These are phyloP conservation scores for Beta lomatogona DNA, from an alignment of 179 eudicot genomes.

Conservation along the genomic window DNA sequence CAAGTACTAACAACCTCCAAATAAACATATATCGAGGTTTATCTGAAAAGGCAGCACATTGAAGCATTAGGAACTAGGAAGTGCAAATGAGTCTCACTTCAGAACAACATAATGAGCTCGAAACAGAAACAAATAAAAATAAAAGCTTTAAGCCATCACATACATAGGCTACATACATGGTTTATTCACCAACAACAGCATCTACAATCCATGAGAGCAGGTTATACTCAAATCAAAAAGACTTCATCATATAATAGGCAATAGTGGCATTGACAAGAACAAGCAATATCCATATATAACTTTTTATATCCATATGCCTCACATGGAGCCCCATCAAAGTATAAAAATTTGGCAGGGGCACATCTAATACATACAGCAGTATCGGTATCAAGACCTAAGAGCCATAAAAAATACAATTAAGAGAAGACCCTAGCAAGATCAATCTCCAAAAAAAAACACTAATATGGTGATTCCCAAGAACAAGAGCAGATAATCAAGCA, in stretches of 20 bases:
- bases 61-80: background rate
- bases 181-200: background rate
- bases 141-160: background rate
- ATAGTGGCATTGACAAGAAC: background rate
- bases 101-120: background rate
- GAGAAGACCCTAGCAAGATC: background rate
- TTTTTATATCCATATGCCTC: background rate
- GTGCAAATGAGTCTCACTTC: background rate
- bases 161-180: background rate
- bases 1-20: background rate
- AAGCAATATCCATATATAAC: background rate
- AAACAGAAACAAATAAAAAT: background rate
- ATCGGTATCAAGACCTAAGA: background rate
- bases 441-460: background rate
- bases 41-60: background rate
- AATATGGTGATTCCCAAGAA: background rate
- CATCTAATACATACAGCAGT: background rate
- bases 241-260: background rate
- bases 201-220: background rate
- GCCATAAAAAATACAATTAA: background rate
- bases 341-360: background rate
- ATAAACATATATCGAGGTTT: background rate
- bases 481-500: background rate
- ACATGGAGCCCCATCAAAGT: background rate
- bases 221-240: background rate